A percentile compares a stretch with the other conserved stretches of the same genome.
Conservation (phyloP, 805 yeast species). For the Danielia oregonensis region DNA sequence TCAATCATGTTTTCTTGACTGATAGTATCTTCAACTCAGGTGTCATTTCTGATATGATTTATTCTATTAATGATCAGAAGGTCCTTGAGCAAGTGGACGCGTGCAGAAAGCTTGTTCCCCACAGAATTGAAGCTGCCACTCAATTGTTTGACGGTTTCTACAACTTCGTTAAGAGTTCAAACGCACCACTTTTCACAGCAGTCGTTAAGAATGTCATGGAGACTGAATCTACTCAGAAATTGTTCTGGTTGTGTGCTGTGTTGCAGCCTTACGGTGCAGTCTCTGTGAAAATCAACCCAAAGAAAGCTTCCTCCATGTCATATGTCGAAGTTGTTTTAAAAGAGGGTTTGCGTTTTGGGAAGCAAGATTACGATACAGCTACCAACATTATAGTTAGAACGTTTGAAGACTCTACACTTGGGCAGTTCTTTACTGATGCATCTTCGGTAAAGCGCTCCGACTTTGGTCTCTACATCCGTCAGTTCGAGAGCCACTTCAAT, state of each 20-base stretch:
- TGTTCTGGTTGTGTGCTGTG: slow-evolving; percentile 48
- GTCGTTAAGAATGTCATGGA: slow-evolving; percentile 1
- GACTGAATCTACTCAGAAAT: slow-evolving; percentile 13
- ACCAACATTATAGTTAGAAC: slow-evolving; percentile 35
- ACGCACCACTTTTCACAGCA: slow-evolving; percentile 4
- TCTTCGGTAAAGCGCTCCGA: slow-evolving; percentile 43
- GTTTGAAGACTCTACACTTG: slow-evolving; percentile 15
- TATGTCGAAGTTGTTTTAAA: slow-evolving; percentile 53
- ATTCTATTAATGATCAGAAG: slow-evolving; percentile 14
- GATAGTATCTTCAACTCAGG: slow-evolving; percentile 52
- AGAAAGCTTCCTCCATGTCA: slow-evolving; percentile 28
- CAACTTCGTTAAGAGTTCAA: slow-evolving; percentile 8
- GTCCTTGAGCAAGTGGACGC: slow-evolving; percentile 15
- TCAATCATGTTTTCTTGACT: slow-evolving; percentile 53
- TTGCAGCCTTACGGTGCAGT: slow-evolving; percentile 47
- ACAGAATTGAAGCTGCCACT: slow-evolving; percentile 21
- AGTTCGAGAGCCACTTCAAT: slow-evolving; percentile 51
- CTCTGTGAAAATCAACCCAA: slow-evolving; percentile 34
- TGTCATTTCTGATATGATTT: slow-evolving; percentile 15
- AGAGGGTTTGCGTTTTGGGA: slow-evolving; percentile 69
- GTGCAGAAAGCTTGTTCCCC: slow-evolving; percentile 10
- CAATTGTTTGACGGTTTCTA: slow-evolving; percentile 9
- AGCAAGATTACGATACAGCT: slow-evolving; percentile 50
- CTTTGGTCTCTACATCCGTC: slow-evolving; percentile 56
- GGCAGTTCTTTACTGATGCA: slow-evolving; percentile 12